Evolutionary conservation across 768 basidiomycete genomes (phyloP).

Genomic region (Suillus paluster): DNA sequence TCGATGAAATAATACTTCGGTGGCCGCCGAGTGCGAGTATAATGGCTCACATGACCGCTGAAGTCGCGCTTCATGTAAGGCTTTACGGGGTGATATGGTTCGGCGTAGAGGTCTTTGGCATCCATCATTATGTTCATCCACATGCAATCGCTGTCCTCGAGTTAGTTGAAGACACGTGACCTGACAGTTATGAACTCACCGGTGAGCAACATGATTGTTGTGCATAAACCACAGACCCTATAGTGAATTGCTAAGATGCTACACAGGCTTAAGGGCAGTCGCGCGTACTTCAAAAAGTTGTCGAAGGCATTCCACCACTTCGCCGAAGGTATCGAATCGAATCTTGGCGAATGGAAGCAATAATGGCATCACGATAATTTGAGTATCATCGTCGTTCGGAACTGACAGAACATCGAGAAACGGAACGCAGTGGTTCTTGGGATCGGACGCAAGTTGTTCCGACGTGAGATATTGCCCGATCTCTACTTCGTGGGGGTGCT

Average conservation of each 20-base stretch:
- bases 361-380: conserved; percentile 36
- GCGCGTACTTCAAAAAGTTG: conserved; percentile 34
- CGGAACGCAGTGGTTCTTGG: conserved; percentile 33
- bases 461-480: conserved; percentile 28
- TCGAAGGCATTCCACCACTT: conserved; percentile 32
- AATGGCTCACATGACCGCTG: conserved; percentile 24
- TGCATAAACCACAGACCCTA: conserved; percentile 44
- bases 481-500: conserved; percentile 25
- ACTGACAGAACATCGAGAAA: conserved; percentile 19
- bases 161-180: neutral
- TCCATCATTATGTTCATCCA: conserved; percentile 39
- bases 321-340: conserved; percentile 26
- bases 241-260: neutral
- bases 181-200: conserved; percentile 35
- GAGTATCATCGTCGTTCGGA: conserved; percentile 13
- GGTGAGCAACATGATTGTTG: conserved; percentile 36
- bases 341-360: conserved; percentile 23
- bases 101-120: conserved; percentile 24
- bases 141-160: conserved; percentile 29
- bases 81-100: conserved; percentile 30
- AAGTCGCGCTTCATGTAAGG: conserved; percentile 21
- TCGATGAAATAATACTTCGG: conserved; percentile 41
- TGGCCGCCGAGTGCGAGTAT: conserved; percentile 33
- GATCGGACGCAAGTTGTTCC: neutral
- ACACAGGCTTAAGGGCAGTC: neutral